A percentile compares a stretch with the other conserved stretches of the same genome.
phyloP scores from a whole-genome alignment of 2,329 filamentous ascomycete genomes.

The Graphium sp. region DNA sequence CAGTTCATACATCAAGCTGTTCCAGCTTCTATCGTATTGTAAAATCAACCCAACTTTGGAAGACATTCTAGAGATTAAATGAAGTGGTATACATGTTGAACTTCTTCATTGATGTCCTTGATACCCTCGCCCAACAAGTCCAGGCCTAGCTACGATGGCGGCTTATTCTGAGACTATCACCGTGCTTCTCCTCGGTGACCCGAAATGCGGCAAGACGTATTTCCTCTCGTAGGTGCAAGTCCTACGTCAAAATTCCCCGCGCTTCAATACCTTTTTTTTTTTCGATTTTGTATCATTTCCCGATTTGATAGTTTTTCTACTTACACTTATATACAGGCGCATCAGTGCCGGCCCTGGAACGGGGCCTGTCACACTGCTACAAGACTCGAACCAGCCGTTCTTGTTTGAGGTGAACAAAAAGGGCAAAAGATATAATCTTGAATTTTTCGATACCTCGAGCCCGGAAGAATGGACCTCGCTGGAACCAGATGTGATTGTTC shows the following conservation, averaged over 20 bases:
- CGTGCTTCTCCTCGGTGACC: conserved; percentile 42
- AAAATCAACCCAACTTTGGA: no score
- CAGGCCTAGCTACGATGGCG: no score
- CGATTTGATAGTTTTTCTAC: conserved; percentile 2
- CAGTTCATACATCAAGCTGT: no score
- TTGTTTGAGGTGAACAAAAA: conserved; percentile 33
- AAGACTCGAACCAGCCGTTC: conserved; percentile 43
- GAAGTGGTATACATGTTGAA: no score
- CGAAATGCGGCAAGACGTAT: conserved; percentile 41
- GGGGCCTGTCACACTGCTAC: conserved; percentile 28
- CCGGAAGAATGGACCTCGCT: conserved; percentile 42
- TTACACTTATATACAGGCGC: conserved; percentile 19
- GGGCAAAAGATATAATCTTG: conserved; percentile 26
- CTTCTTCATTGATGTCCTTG: no score
- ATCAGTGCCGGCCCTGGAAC: conserved; percentile 28
- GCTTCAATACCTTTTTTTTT: conserved; percentile 1
- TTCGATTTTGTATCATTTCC: conserved; percentile 2
- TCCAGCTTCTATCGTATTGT: no score
- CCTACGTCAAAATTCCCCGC: conserved; percentile 4
- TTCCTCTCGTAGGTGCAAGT: conserved; percentile 37
- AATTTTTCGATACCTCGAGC: conserved; percentile 42
- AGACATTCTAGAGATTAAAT: no score
- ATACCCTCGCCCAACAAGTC: no score
- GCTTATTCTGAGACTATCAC: no score
- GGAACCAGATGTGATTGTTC: conserved; percentile 36